phyloP scores from a whole-genome alignment of 768 basidiomycete genomes.

The Sistotremastrum suecicum region DNA sequence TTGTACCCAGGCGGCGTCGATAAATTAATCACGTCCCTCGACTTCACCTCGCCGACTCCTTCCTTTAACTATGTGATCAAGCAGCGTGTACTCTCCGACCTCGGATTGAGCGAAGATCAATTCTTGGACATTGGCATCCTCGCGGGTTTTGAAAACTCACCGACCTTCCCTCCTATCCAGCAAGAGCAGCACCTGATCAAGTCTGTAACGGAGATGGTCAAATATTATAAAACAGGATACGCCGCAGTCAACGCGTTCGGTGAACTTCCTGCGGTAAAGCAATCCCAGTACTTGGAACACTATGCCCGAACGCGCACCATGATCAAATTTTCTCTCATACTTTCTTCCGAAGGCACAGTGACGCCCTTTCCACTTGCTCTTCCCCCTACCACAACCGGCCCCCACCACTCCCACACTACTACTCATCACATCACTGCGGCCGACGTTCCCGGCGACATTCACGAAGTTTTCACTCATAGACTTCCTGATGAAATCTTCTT shows the following conservation, averaged over 20 bases:
- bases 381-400: constrained; percentile 30
- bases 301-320: constrained; percentile 84
- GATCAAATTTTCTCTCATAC: constrained; percentile 82
- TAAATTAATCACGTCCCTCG: constrained; percentile 79
- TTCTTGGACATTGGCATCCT: constrained; percentile 91
- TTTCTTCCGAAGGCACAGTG: constrained; percentile 76
- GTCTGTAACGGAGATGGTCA: constrained; percentile 83
- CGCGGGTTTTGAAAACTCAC: constrained; percentile 74
- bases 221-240: constrained; percentile 82
- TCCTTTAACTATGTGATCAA: constrained; percentile 82
- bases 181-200: constrained; percentile 66
- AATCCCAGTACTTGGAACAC: constrained; percentile 65
- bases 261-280: constrained; percentile 74
- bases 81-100: constrained; percentile 48
- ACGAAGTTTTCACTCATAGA: constrained; percentile 89
- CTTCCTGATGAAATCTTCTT: constrained; percentile 95
- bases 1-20: constrained; percentile 72
- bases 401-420: constrained; percentile 37
- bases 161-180: constrained; percentile 67
- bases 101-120: constrained; percentile 68
- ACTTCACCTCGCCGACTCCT: constrained; percentile 52
- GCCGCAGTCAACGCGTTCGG: constrained; percentile 62
- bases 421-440: constrained; percentile 59
- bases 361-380: constrained; percentile 68
- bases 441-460: constrained; percentile 82